These are phyloP conservation scores for Aspergillus sclerotioniger DNA, from an alignment of 495 filamentous ascomycete species.

Conservation along the genomic window DNA sequence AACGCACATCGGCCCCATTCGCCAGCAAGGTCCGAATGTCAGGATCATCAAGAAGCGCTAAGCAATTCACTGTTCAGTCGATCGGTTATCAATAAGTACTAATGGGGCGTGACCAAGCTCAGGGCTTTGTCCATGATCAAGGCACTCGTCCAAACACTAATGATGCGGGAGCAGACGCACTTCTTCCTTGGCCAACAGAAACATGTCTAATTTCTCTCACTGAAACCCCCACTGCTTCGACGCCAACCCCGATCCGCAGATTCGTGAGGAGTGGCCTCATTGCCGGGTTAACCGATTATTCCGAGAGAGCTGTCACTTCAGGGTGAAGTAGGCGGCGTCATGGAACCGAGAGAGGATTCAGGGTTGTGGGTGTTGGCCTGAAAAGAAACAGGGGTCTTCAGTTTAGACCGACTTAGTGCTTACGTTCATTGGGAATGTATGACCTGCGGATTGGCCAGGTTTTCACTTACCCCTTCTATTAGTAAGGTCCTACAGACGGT, in stretches of 20 bases:
- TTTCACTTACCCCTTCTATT: neutral
- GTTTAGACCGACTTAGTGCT: neutral
- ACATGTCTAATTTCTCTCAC: neutral
- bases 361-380: neutral
- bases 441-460: neutral
- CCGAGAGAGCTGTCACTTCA: neutral
- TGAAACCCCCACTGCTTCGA: neutral
- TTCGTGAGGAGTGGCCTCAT: conserved; percentile 4
- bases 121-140: neutral
- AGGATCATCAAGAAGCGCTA: neutral
- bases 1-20: conserved; percentile 8
- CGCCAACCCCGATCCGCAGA: conserved; percentile 1
- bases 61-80: no score
- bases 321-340: neutral
- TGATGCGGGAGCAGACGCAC: neutral
- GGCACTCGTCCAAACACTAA: neutral
- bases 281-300: neutral
- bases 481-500: neutral
- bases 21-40: conserved; percentile 3
- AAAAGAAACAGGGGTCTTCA: neutral
- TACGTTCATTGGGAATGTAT: neutral
- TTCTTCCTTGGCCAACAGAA: neutral
- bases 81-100: no score
- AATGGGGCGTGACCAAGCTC: no score
- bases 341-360: neutral